phyloP scores from a whole-genome alignment of 2,329 filamentous ascomycete species.

The Samsoniella hepiali region DNA sequence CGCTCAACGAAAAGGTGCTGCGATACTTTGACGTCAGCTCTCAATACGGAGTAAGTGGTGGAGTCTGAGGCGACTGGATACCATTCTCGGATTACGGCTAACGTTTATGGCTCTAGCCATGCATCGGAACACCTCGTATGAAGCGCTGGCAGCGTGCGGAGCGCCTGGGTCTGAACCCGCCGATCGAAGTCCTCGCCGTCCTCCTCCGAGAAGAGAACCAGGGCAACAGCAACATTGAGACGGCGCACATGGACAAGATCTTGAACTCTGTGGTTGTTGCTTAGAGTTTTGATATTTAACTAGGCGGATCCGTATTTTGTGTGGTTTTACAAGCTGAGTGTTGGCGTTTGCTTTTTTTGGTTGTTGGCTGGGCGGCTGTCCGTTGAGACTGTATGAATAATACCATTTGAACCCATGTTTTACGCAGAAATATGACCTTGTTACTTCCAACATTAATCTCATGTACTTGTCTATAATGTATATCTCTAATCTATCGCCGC shows the following conservation, averaged over 20 bases:
- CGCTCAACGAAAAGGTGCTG: conserved; percentile 77
- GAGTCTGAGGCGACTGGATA: not conserved
- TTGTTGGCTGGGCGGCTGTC: not conserved
- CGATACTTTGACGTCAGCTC: conserved; percentile 89
- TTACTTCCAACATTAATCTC: not conserved
- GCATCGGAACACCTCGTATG: conserved; percentile 75
- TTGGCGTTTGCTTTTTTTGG: conserved; percentile 19
- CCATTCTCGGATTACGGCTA: not conserved
- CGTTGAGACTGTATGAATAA: conserved; percentile 9
- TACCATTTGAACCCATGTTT: conserved; percentile 1
- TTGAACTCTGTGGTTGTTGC: conserved; percentile 48
- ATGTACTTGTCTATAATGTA: not conserved
- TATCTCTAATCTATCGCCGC: not conserved
- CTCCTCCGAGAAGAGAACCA: conserved; percentile 67
- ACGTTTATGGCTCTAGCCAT: conserved; percentile 58
- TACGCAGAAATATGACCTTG: not conserved
- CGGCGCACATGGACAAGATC: conserved; percentile 71
- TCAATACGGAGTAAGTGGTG: conserved; percentile 77
- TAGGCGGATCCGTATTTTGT: not conserved
- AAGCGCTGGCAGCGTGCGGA: conserved; percentile 88
- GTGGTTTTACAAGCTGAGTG: not conserved
- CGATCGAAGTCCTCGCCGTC: conserved; percentile 85
- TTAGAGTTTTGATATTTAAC: conserved; percentile 18
- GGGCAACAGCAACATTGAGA: conserved; percentile 53
- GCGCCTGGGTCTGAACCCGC: conserved; percentile 76